phyloP scores from a whole-genome alignment of 2,329 filamentous ascomycete genomes.

The Aspergillus amoenus region DNA sequence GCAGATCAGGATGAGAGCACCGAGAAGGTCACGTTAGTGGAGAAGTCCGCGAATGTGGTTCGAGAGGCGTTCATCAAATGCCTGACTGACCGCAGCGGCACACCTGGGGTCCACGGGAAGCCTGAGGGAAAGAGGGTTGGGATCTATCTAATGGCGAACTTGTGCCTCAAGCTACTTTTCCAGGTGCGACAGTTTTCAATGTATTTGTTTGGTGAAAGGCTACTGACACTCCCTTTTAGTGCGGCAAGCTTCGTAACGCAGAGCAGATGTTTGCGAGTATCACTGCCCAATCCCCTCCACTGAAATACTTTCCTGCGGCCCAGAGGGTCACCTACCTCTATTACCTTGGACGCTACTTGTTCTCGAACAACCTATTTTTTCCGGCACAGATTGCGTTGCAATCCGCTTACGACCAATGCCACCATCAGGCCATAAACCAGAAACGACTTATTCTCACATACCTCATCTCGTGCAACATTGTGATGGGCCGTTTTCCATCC shows the following conservation, averaged over 20 bases:
- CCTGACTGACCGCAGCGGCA: slow-evolving; percentile 73
- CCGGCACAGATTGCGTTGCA: slow-evolving; percentile 74
- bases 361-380: slow-evolving; percentile 79
- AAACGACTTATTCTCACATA: slow-evolving; percentile 78
- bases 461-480: slow-evolving; percentile 77
- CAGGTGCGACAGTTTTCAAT: slow-evolving; percentile 56
- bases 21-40: slow-evolving; percentile 75
- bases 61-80: slow-evolving; percentile 90
- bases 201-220: not conserved
- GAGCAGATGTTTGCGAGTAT: slow-evolving; percentile 90
- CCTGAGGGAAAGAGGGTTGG: slow-evolving; percentile 83
- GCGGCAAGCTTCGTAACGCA: slow-evolving; percentile 77
- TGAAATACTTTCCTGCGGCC: slow-evolving; percentile 77
- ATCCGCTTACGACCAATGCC: slow-evolving; percentile 76
- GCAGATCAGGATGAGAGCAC: slow-evolving; percentile 60
- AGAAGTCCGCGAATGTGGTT: slow-evolving; percentile 83
- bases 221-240: slow-evolving; percentile 46
- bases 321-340: slow-evolving; percentile 92
- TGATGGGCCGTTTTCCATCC: slow-evolving; percentile 81
- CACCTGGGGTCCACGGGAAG: slow-evolving; percentile 57
- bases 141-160: slow-evolving; percentile 88
- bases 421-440: slow-evolving; percentile 60
- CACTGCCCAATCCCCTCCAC: slow-evolving; percentile 74
- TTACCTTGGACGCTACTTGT: slow-evolving; percentile 87
- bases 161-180: slow-evolving; percentile 84